Evolutionary conservation across 345 rosid genomes (phyloP).

Genomic region (Eucalyptus tenuipes): DNA sequence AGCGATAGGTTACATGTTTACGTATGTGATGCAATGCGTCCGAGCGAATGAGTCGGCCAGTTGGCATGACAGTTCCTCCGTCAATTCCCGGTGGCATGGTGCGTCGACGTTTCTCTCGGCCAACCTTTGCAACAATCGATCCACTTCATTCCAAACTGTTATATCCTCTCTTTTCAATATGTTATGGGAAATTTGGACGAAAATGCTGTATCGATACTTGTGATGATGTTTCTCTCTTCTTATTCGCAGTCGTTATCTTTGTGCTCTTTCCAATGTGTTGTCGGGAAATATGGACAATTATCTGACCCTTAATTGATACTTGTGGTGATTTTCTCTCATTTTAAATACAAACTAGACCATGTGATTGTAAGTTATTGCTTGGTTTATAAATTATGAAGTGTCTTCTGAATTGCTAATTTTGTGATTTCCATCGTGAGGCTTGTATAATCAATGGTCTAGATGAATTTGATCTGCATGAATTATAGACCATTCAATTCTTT

Average conservation of each 20-base stretch:
- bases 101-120: background rate
- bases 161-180: background rate
- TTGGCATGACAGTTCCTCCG: background rate
- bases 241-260: background rate
- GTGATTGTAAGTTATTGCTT: background rate
- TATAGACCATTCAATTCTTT: background rate
- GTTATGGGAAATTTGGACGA: background rate
- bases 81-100: background rate
- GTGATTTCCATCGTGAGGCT: background rate
- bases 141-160: background rate
- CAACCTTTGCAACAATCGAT: background rate
- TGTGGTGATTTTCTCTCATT: background rate
- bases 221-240: background rate
- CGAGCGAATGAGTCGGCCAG: background rate
- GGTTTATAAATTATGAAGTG: background rate
- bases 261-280: background rate
- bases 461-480: background rate
- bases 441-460: accelerated
- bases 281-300: background rate
- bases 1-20: too few species aligned
- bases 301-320: too few species aligned
- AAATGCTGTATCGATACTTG: background rate
- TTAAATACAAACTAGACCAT: background rate
- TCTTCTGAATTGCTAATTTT: background rate
- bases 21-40: too few species aligned